Evolutionary conservation across 306 rosid species (phyloP).

Genomic region (Quercus variabilis): DNA sequence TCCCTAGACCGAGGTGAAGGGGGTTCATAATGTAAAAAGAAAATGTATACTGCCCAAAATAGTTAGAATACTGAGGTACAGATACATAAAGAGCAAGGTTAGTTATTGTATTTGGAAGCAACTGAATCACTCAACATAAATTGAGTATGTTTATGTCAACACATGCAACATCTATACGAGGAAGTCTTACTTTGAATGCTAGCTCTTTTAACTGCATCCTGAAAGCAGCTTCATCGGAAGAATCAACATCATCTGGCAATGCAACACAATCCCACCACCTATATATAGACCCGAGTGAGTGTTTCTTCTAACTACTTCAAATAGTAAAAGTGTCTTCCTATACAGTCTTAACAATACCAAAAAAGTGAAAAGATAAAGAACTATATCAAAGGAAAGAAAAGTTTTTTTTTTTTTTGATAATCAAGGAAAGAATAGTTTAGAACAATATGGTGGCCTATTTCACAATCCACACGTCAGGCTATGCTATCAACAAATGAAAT

Average conservation of each 20-base stretch:
- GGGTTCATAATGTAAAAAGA: too few relatives aligned
- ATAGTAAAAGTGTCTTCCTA: constrained; percentile 3
- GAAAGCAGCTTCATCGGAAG: constrained; percentile 71
- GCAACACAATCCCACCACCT: constrained; percentile 99
- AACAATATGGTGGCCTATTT: neutral
- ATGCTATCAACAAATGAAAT: neutral
- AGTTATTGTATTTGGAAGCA: neutral
- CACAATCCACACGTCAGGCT: neutral
- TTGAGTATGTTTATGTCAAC: neutral
- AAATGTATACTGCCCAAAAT: neutral
- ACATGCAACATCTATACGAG: constrained; percentile 17
- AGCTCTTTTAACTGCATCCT: constrained; percentile 77
- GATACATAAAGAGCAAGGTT: neutral
- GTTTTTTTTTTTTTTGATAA: too few relatives aligned
- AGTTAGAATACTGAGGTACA: neutral
- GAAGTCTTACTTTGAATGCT: constrained; percentile 66
- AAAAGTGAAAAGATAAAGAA: neutral
- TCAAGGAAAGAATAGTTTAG: neutral
- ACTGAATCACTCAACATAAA: neutral
- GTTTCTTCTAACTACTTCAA: constrained; percentile 12
- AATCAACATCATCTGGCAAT: constrained; percentile 75
- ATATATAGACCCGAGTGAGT: constrained; percentile 18
- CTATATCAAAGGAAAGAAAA: neutral
- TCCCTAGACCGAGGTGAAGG: too few relatives aligned
- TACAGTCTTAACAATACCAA: constrained; percentile 3